Conservation (phyloP, 1,139 yeast species). For the Barnettozyma hawaiiensis region DNA sequence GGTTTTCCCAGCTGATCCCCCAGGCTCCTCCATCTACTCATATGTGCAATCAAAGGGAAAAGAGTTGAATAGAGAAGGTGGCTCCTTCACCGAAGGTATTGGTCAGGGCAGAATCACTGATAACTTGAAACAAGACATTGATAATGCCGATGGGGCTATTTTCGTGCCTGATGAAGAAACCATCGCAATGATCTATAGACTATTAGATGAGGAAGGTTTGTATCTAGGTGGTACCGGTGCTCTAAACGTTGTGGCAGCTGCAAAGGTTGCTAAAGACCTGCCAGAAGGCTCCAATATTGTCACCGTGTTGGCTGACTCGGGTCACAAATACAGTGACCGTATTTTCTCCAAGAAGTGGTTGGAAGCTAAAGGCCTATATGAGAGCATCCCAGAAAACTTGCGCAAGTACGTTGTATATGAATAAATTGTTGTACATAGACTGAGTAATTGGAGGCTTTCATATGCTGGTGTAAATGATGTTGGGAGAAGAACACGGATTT, state of each 20-base stretch:
- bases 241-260: conserved; percentile 78
- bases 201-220: conserved; percentile 84
- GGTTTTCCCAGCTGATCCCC: conserved; percentile 82
- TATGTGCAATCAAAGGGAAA: conserved; percentile 65
- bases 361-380: conserved; percentile 57
- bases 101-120: conserved; percentile 93
- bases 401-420: conserved; percentile 51
- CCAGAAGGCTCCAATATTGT: conserved; percentile 83
- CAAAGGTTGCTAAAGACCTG: conserved; percentile 61
- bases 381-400: conserved; percentile 63
- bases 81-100: conserved; percentile 90
- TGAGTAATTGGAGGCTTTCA: not conserved
- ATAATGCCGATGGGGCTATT: conserved; percentile 60
- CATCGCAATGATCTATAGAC: conserved; percentile 74
- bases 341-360: conserved; percentile 77
- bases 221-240: conserved; percentile 89
- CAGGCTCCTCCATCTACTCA: conserved; percentile 81
- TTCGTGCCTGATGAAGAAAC: conserved; percentile 62
- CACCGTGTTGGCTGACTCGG: conserved; percentile 81
- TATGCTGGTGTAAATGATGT: too few relatives aligned
- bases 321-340: conserved; percentile 80
- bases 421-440: conserved; percentile 1
- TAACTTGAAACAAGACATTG: conserved; percentile 69
- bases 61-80: conserved; percentile 60
- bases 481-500: not conserved